These are phyloP conservation scores for Thyridium curvatum DNA, from an alignment of 2,329 filamentous ascomycete genomes.

Conservation along the genomic window DNA sequence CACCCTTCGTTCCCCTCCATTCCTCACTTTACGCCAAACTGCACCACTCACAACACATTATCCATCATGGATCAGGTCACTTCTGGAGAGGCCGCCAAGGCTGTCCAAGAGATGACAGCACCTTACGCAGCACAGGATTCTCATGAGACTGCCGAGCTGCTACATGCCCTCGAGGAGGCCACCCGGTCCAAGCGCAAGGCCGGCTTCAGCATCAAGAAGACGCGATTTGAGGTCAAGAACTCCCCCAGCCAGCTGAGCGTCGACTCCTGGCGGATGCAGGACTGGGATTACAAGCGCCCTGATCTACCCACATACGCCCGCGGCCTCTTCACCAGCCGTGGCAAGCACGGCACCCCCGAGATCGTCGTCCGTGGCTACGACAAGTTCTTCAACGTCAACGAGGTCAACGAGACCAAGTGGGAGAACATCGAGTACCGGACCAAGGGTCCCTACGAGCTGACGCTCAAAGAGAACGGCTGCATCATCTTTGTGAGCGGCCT, in stretches of 20 bases:
- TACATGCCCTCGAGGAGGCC: slow-evolving; percentile 55
- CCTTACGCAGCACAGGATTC: slow-evolving; percentile 66
- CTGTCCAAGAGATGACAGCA: slow-evolving; percentile 26
- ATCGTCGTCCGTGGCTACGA: slow-evolving; percentile 91
- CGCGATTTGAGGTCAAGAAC: slow-evolving; percentile 61
- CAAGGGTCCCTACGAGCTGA: slow-evolving; percentile 85
- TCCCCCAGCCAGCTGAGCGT: slow-evolving; percentile 63
- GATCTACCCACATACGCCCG: slow-evolving; percentile 88
- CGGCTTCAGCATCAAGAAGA: slow-evolving; percentile 70
- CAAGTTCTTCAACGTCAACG: slow-evolving; percentile 95
- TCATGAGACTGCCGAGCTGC: slow-evolving; percentile 58
- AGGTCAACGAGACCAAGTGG: slow-evolving; percentile 81
- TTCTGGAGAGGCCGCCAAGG: no score
- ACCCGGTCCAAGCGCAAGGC: slow-evolving; percentile 50
- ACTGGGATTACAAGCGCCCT: slow-evolving; percentile 90
- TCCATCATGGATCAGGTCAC: no score
- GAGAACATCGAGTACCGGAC: slow-evolving; percentile 68
- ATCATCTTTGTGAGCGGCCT: slow-evolving; percentile 96
- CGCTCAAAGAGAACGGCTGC: slow-evolving; percentile 98
- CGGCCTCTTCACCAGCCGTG: slow-evolving; percentile 79
- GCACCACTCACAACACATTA: no score
- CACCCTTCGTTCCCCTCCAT: no score
- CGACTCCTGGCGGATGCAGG: slow-evolving; percentile 87
- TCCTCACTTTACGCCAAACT: no score
- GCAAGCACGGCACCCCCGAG: slow-evolving; percentile 57